Base-by-base conservation (phyloP, 2,329 filamentous ascomycete genomes). In the Trichoderma semiorbis region DNA sequence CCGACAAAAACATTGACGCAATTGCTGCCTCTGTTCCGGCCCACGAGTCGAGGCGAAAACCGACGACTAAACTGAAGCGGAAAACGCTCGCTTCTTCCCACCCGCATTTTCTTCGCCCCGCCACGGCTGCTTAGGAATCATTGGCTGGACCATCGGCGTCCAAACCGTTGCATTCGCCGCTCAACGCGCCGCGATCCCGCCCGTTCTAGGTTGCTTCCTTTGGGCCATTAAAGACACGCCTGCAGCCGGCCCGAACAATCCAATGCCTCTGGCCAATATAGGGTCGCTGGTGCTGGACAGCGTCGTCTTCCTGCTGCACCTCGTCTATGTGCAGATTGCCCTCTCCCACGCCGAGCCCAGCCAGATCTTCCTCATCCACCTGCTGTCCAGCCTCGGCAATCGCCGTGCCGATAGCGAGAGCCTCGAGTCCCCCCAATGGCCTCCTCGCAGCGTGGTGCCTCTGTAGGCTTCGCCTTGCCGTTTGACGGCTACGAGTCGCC, bases 251-350 rank as follows among this genome's bases (percentile, higher is more conserved):
- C 50, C 53, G 34, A 12, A 73, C 39, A 36, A 36, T 36, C 34
- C 14, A 36, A 88, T 88, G 86, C 83, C 86, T 77, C 80, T 88
- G 72, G 81, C 82, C 76, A 84, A 87, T 79, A 77, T 88, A 30
- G 86, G 86, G 63, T 84, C 85, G n/a, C 79, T 86, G 39, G 77
- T 87, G 73, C 80, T 88, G 65, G 81, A 86, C 74, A 81, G 87
- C 74, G 80, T 87, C 68, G 84, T 87, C 75, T 88, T 88, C 76
- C 79, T 88, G 74, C 85, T 84, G 53, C 86, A 86, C 66, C 80
- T 88, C 69, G 82, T 86, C 73, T 87, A 87, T 77, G 85, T 88
- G 76, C 83, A 83, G 76, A 83, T 85, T 73, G 85, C 84, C 71
- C 81, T 88, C 72, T 81, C 84, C 21, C 81, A 85, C 73, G 82